Conservation (phyloP, 257 asterid species). For the Solanum infundibuliforme region DNA sequence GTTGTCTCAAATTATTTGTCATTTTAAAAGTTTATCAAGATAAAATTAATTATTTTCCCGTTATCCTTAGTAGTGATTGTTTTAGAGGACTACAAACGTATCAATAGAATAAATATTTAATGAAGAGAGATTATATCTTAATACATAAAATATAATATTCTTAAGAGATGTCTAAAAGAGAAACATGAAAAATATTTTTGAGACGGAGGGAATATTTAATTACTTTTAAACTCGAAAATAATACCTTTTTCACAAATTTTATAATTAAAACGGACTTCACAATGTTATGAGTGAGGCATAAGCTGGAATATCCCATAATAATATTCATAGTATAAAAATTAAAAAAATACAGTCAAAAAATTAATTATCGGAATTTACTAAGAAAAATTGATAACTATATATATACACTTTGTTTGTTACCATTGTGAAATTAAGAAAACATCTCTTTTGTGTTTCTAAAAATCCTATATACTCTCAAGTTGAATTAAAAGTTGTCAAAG, state of each 20-base stretch:
- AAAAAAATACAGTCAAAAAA: background rate
- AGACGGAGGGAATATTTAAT: rapidly evolving
- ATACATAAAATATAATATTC: background rate
- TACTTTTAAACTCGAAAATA: background rate
- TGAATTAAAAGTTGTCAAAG: background rate
- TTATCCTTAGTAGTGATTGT: background rate
- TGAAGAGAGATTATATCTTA: too few relatives aligned
- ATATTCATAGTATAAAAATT: background rate
- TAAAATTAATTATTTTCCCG: too few relatives aligned
- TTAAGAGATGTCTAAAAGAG: too few relatives aligned
- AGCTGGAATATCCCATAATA: background rate
- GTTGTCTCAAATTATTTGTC: too few relatives aligned
- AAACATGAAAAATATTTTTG: too few relatives aligned
- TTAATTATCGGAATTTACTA: background rate
- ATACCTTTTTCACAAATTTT: background rate
- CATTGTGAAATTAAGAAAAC: background rate
- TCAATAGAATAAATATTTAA: background rate
- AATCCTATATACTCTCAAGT: background rate
- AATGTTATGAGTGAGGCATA: background rate
- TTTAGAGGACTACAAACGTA: background rate
- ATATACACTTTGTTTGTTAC: background rate
- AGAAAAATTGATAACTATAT: background rate
- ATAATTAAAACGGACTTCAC: background rate
- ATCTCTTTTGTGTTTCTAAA: background rate
- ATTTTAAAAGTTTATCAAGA: background rate